These are phyloP conservation scores for Nitzschia sp. DNA, from an alignment of 108 stramenopile genomes.

Conservation along the genomic window DNA sequence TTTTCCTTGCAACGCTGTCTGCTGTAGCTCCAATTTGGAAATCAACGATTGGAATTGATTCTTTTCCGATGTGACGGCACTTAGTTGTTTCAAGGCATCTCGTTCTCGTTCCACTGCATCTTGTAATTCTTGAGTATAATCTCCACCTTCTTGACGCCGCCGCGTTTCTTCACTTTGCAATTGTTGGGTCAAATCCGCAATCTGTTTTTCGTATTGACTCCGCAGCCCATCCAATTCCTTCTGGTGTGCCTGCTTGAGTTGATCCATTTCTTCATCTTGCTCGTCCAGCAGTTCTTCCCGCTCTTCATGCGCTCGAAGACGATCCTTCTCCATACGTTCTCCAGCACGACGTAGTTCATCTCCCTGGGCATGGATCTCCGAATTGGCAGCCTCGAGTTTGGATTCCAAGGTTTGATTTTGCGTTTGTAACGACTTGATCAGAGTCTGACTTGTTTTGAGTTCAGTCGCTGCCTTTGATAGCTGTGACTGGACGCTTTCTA, in stretches of 20 bases:
- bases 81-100: slow-evolving; percentile 41
- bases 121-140: slow-evolving; percentile 64
- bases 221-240: slow-evolving; percentile 38
- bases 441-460: slow-evolving; percentile 29
- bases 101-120: slow-evolving; percentile 70
- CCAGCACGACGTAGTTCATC: slow-evolving; percentile 73
- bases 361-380: slow-evolving; percentile 71
- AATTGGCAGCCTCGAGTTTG: slow-evolving; percentile 60
- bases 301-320: slow-evolving; percentile 66
- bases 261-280: slow-evolving; percentile 67
- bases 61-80: slow-evolving; percentile 49
- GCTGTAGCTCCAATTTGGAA: slow-evolving; percentile 45
- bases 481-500: slow-evolving; percentile 13
- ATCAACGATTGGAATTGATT: slow-evolving; percentile 42
- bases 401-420: slow-evolving; percentile 57
- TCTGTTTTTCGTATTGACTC: slow-evolving; percentile 42
- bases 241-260: slow-evolving; percentile 37
- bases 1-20: slow-evolving; percentile 49
- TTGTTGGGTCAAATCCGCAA: slow-evolving; percentile 53
- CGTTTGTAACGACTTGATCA: slow-evolving; percentile 51
- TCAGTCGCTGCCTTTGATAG: not conserved
- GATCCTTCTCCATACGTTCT: slow-evolving; percentile 70
- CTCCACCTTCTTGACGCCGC: slow-evolving; percentile 69
- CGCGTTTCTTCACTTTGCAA: slow-evolving; percentile 31
- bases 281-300: slow-evolving; percentile 62